Conservation (phyloP, 768 basidiomycete genomes). For the Leccinum arenicola region DNA sequence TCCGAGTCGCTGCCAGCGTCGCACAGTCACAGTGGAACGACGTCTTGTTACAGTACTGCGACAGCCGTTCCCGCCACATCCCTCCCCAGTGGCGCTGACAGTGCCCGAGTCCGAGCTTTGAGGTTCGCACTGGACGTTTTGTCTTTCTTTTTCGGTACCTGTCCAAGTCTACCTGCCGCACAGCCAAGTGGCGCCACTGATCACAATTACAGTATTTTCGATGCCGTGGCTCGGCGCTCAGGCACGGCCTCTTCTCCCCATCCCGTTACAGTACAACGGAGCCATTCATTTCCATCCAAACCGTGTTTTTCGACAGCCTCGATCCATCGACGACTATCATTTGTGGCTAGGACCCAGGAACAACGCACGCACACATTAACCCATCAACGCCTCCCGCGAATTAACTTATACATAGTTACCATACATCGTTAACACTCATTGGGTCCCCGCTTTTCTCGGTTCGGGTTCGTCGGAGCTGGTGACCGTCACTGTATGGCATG, state of each 20-base stretch:
- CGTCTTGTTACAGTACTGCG: neutral
- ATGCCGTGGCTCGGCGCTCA: neutral
- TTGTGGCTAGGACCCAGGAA: neutral
- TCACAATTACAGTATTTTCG: neutral
- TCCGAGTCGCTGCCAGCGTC: neutral
- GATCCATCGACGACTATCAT: neutral
- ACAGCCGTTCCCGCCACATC: neutral
- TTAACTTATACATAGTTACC: neutral
- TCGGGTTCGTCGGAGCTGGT: neutral
- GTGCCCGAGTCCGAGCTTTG: neutral
- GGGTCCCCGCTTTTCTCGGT: neutral
- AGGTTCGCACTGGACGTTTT: neutral
- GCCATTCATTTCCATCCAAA: neutral
- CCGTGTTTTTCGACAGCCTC: neutral
- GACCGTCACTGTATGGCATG: neutral
- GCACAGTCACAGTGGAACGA: neutral
- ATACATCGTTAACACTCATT: neutral
- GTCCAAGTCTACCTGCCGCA: neutral
- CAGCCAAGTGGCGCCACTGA: neutral
- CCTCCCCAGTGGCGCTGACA: neutral
- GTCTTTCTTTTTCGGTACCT: neutral
- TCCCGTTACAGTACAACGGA: neutral
- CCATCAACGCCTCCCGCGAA: neutral
- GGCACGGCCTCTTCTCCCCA: neutral
- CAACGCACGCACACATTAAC: neutral